A percentile compares a stretch with the other conserved stretches of the same genome.
Conservation (phyloP, 176 grass and related monocot species). For the Dendrocalamus sinicus region DNA sequence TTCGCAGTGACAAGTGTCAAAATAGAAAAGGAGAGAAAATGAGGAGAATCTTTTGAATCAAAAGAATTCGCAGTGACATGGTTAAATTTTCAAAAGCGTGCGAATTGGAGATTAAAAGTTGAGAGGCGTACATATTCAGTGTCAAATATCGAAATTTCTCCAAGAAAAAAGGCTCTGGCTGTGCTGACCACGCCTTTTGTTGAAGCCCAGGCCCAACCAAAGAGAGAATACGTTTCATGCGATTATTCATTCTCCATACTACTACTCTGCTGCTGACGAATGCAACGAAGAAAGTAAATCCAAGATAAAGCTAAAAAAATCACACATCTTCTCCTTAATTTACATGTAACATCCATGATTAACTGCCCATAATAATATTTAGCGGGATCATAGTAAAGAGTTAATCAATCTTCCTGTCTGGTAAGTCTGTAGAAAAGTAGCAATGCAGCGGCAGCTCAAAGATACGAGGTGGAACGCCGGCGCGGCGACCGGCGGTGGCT, state of each 20-base stretch:
- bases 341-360: not conserved
- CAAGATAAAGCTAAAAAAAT: not conserved
- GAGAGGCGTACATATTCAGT: no score
- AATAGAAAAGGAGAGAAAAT: no score
- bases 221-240: not conserved
- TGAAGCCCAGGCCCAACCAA: not conserved
- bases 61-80: no score
- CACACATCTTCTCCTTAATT: not conserved
- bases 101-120: no score
- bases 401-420: not conserved
- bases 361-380: not conserved
- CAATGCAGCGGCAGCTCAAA: conserved; percentile 12
- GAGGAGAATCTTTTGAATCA: no score
- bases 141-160: no score
- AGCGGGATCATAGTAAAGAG: not conserved
- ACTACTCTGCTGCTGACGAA: not conserved
- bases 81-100: no score
- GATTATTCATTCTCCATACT: not conserved
- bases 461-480: not conserved
- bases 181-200: not conserved
- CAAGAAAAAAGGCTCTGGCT: not conserved
- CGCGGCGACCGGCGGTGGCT: conserved; percentile 5
- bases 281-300: not conserved
- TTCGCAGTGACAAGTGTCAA: no score
- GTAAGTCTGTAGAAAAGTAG: not conserved